Evolutionary conservation across 2,329 filamentous ascomycete species (phyloP).

Genomic region (Shiraia sp.): DNA sequence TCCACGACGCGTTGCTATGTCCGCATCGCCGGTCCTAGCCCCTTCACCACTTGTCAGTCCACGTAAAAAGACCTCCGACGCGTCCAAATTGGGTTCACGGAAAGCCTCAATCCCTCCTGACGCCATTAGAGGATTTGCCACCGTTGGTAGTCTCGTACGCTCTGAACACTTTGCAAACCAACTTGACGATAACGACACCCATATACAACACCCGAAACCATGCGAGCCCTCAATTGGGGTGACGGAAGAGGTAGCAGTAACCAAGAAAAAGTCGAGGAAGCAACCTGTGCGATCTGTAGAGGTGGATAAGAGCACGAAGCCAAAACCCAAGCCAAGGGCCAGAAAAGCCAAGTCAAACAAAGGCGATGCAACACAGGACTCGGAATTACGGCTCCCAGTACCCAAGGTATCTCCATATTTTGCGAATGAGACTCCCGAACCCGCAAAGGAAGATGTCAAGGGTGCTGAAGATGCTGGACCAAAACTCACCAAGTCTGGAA

Average conservation of each 20-base stretch:
- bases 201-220: constrained; percentile 7
- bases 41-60: constrained; percentile 28
- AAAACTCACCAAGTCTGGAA: constrained; percentile 25
- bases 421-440: constrained; percentile 4
- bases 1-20: constrained; percentile 36
- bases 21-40: constrained; percentile 23
- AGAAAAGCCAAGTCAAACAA: constrained; percentile 30
- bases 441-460: constrained; percentile 6
- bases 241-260: not conserved
- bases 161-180: constrained; percentile 31
- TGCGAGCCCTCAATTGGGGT: constrained; percentile 2
- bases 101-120: constrained; percentile 30
- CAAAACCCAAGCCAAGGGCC: constrained; percentile 28
- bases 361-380: constrained; percentile 13
- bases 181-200: constrained; percentile 12
- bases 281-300: constrained; percentile 14
- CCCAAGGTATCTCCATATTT: constrained; percentile 29
- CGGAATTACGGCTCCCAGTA: constrained; percentile 16
- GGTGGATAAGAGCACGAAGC: constrained; percentile 13
- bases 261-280: constrained; percentile 22
- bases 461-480: constrained; percentile 7
- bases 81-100: constrained; percentile 33
- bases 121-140: constrained; percentile 37
- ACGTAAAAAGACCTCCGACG: constrained; percentile 17
- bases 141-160: constrained; percentile 37